Base-by-base conservation (phyloP, 225 moss, liverwort and hornwort genomes). In the Polytrichum commune region DNA sequence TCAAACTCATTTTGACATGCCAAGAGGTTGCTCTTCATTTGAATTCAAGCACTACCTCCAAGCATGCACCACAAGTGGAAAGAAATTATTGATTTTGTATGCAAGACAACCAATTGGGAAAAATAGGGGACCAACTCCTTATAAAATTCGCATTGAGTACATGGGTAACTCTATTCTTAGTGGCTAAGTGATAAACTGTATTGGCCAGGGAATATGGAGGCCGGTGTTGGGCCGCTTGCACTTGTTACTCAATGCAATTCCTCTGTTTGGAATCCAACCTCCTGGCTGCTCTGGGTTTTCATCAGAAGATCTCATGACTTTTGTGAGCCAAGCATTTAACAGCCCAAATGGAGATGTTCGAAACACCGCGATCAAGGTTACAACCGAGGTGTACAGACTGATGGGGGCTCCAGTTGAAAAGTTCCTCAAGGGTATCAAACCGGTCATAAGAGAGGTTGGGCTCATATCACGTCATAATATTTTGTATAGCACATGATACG, bases 301-400 rank as follows among this genome's bases (percentile, higher is more conserved):
- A 2, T 86, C 85, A 55, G 94, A 94, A 67, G 75, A 75, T 5
- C 78, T 97, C 70, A 94, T 97, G 97, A 73, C 82, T 55, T 97
- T 91, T 63, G 88, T 92, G 67, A 87, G 64, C n/a, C 91, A 94
- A 75, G 94, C 90, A 35, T 90, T 97, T 71, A 91, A 83, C 66
- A 94, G 86, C 53, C 89, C 92, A 33, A 97, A 94, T 69, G 97
- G 97, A 67, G 97, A 97, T 75, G 94, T 92, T 27, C 78, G 96
- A 75, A 94, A 91, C 73, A 85, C 86, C 55, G 83, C 92, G 30
- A 86, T 94, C n/a, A 97, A 94, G 74, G 97, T 94, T 61, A 88
- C 88, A 19, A 92, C 90, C 28, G 94, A 94, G 79, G 87, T 90
- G 29, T 92, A 91, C 78, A 91, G 88, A 79, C 61, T 90, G 63